A percentile compares a stretch with the other conserved stretches of the same genome.
Conservation (phyloP, 2,329 filamentous ascomycete genomes). For the Ophiostoma quercus region DNA sequence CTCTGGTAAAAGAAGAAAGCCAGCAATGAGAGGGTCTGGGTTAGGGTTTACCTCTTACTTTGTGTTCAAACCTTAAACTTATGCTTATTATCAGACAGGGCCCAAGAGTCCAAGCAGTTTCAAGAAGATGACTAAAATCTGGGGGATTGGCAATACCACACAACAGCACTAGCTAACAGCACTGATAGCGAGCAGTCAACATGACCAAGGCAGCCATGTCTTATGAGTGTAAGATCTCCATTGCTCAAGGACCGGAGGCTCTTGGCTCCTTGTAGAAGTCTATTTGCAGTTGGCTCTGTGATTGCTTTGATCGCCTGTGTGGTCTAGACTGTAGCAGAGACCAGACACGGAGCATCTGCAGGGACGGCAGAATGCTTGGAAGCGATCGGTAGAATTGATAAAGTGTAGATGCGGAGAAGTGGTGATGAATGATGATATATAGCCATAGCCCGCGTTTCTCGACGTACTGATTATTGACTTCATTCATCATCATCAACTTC, state of each 20-base stretch:
- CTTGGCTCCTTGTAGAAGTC: neutral
- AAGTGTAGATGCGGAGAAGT: neutral
- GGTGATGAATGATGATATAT: neutral
- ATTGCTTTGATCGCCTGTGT: neutral
- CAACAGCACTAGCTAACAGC: neutral
- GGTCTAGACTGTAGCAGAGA: neutral
- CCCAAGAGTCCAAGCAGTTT: neutral
- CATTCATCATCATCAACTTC: neutral
- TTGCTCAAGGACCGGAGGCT: neutral
- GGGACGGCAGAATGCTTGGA: neutral
- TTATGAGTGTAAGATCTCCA: conserved; percentile 2
- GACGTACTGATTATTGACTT: no score
- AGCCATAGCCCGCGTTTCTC: neutral
- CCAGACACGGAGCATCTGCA: neutral
- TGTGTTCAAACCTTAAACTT: neutral
- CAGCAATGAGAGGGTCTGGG: no score
- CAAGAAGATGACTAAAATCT: neutral
- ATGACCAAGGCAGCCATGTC: neutral
- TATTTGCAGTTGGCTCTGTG: neutral
- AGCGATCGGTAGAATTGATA: neutral
- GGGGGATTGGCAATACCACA: neutral
- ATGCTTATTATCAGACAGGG: neutral
- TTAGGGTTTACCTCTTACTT: neutral
- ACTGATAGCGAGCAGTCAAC: neutral
- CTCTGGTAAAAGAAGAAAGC: no score